phyloP scores from a whole-genome alignment of 2,329 filamentous ascomycete genomes.

The Teratosphaeria destructans region DNA sequence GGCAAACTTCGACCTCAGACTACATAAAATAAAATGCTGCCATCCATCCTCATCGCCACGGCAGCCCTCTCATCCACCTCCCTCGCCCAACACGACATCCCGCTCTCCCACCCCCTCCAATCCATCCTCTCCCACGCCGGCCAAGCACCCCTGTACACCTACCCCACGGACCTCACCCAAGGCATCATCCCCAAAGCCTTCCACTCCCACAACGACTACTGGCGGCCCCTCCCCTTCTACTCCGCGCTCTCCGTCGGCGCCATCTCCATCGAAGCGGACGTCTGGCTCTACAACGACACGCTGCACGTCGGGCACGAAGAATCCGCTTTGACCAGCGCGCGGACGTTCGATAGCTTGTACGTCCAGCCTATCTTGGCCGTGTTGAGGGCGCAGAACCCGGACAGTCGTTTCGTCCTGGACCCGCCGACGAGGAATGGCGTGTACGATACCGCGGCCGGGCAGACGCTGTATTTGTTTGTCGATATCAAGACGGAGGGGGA shows the following conservation, averaged over 20 bases:
- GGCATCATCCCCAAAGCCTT: slow-evolving; percentile 48
- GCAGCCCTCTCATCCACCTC: background rate
- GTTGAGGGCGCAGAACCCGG: slow-evolving; percentile 46
- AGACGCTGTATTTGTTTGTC: slow-evolving; percentile 56
- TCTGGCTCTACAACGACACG: slow-evolving; percentile 47
- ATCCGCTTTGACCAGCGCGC: slow-evolving; percentile 39
- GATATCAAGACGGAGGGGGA: slow-evolving; percentile 51
- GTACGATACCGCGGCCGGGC: slow-evolving; percentile 44
- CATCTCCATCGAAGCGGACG: slow-evolving; percentile 49
- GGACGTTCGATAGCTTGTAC: slow-evolving; percentile 49
- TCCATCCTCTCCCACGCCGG: slow-evolving; percentile 47
- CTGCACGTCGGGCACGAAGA: slow-evolving; percentile 49
- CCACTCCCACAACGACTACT: slow-evolving; percentile 53
- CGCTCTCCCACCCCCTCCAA: slow-evolving; percentile 40
- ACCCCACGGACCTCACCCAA: slow-evolving; percentile 52
- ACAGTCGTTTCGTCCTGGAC: slow-evolving; percentile 29
- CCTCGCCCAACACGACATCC: slow-evolving; percentile 6
- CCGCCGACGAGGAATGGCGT: slow-evolving; percentile 46
- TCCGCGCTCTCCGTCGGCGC: slow-evolving; percentile 47
- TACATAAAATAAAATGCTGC: background rate
- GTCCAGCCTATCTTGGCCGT: slow-evolving; percentile 49
- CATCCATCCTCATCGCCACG: background rate
- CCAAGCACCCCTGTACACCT: slow-evolving; percentile 42
- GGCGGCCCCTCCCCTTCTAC: slow-evolving; percentile 34
- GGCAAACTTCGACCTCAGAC: background rate